phyloP scores from a whole-genome alignment of 2,329 filamentous ascomycete genomes.

The Penicillium fuscoglaucum region DNA sequence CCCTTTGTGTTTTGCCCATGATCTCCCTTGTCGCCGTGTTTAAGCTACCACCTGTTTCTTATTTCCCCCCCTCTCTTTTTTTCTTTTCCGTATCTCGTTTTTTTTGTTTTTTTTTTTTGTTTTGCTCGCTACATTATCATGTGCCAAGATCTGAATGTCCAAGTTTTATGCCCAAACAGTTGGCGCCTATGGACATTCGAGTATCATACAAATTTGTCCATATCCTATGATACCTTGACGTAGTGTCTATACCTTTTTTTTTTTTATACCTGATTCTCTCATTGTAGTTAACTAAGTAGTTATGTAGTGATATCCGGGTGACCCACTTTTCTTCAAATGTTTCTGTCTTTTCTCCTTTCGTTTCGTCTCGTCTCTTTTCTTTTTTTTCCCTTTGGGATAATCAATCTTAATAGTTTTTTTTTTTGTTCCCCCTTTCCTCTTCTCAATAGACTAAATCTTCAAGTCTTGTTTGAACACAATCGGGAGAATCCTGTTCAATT shows the following conservation, averaged over 20 bases:
- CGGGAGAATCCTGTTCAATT: neutral
- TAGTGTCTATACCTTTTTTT: neutral
- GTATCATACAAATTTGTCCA: constrained; percentile 27
- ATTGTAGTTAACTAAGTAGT: too few relatives aligned
- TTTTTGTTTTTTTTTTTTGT: constrained; percentile 13
- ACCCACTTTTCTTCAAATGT: constrained; percentile 1
- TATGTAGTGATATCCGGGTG: neutral
- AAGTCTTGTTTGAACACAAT: neutral
- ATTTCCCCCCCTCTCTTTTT: constrained; percentile 3
- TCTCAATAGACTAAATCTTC: neutral
- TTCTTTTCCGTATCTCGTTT: constrained; percentile 16
- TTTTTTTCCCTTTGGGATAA: neutral
- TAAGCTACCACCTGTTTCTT: neutral
- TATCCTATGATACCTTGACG: constrained; percentile 16
- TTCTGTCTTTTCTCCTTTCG: neutral
- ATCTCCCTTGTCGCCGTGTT: constrained; percentile 1
- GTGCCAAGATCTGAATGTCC: constrained; percentile 27
- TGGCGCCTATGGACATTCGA: constrained; percentile 18
- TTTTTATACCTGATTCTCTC: too few relatives aligned
- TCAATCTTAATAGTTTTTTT: neutral
- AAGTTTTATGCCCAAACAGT: constrained; percentile 14
- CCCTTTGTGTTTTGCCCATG: constrained; percentile 1
- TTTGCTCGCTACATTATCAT: constrained; percentile 23
- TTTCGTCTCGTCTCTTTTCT: neutral
- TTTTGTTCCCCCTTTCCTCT: neutral